Conservation (phyloP, 2,329 filamentous ascomycete genomes). For the Botrytis porri region DNA sequence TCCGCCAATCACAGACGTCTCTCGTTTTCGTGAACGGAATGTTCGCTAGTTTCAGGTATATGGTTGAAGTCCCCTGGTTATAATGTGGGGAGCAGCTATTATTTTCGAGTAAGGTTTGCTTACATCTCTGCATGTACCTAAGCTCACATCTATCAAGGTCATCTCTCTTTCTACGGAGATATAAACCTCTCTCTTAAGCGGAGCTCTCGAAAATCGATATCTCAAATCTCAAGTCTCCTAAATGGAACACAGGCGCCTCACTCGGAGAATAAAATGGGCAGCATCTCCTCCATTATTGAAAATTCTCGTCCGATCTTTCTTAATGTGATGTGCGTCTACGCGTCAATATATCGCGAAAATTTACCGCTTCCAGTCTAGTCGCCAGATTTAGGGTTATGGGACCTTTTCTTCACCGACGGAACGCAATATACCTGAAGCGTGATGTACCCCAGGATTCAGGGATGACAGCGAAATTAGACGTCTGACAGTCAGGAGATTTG, state of each 20-base stretch:
- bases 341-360: background rate
- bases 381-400: background rate
- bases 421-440: background rate
- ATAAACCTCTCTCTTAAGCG: background rate
- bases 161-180: background rate
- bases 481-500: background rate
- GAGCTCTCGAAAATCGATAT: background rate
- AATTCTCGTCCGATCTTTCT: background rate
- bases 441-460: background rate
- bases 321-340: background rate
- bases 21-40: background rate
- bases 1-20: background rate
- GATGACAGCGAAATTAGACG: slow-evolving; percentile 5
- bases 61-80: background rate
- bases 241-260: background rate
- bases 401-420: background rate
- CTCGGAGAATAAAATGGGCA: slow-evolving; percentile 5
- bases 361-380: background rate
- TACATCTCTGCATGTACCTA: background rate
- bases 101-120: background rate
- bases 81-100: background rate
- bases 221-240: background rate
- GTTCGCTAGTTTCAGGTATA: background rate
- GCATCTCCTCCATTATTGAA: background rate
- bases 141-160: background rate